A percentile compares a stretch with the other conserved stretches of the same genome.
phyloP scores from a whole-genome alignment of 495 filamentous ascomycete species.

The Jackrogersella multiformis region DNA sequence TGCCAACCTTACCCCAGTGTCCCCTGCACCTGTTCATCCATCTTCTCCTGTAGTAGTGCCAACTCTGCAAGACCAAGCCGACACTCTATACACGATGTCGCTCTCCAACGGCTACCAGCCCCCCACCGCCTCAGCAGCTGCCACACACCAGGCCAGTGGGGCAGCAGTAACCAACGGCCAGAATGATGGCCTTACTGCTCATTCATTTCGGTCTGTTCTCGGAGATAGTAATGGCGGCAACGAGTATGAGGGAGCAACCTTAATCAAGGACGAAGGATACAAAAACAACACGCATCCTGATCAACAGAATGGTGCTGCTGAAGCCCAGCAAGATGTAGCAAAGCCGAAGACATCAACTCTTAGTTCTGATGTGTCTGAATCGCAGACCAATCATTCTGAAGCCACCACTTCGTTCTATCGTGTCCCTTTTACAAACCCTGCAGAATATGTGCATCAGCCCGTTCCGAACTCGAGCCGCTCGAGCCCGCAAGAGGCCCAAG shows the following conservation, averaged over 20 bases:
- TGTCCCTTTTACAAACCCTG: conserved; percentile 23
- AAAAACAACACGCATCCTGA: conserved; percentile 33
- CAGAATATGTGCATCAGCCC: conserved; percentile 18
- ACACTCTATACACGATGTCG: conserved; percentile 32
- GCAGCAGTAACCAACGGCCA: not conserved
- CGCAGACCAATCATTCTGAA: conserved; percentile 43
- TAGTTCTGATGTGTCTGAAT: conserved; percentile 49
- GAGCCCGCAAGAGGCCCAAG: conserved; percentile 32
- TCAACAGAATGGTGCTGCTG: conserved; percentile 46
- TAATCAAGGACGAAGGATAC: conserved; percentile 30
- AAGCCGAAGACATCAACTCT: conserved; percentile 50
- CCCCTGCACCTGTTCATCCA: conserved; percentile 47
- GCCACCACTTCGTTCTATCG: conserved; percentile 41
- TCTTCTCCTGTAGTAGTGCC: conserved; percentile 50
- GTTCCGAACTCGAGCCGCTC: conserved; percentile 29
- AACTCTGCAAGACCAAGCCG: conserved; percentile 51
- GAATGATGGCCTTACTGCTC: not conserved
- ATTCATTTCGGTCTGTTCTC: not conserved
- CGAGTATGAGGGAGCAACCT: conserved; percentile 40
- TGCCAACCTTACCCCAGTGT: conserved; percentile 49
- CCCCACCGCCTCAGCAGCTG: not conserved
- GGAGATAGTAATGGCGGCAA: conserved; percentile 19
- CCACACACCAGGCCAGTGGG: not conserved
- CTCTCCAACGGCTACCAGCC: not conserved
- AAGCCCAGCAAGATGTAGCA: conserved; percentile 54